These are phyloP conservation scores for Xylaria bambusicola DNA, from an alignment of 495 filamentous ascomycete species.

Conservation along the genomic window DNA sequence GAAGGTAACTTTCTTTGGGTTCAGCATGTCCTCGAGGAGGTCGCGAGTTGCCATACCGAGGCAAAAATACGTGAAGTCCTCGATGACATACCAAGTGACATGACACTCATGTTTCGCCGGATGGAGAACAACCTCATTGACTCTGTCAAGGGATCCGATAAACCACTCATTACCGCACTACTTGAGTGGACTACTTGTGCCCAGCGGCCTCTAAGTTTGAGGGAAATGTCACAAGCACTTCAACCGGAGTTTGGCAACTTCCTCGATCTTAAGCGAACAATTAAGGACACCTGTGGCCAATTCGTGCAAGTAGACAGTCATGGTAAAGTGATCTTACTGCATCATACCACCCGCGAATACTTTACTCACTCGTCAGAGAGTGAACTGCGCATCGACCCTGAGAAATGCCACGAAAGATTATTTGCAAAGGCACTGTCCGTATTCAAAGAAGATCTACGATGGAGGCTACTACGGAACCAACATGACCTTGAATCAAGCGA, in stretches of 20 bases:
- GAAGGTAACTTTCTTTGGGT: constrained; percentile 28
- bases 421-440: constrained; percentile 30
- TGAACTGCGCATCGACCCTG: constrained; percentile 17
- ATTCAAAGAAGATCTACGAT: constrained; percentile 19
- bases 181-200: constrained; percentile 35
- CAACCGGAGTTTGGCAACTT: constrained; percentile 25
- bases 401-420: constrained; percentile 11
- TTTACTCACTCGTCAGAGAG: constrained; percentile 24
- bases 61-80: constrained; percentile 33
- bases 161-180: constrained; percentile 30
- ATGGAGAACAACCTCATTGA: constrained; percentile 35
- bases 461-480: constrained; percentile 21
- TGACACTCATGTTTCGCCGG: constrained; percentile 43
- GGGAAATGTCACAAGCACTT: constrained; percentile 35
- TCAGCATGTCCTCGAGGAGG: constrained; percentile 36
- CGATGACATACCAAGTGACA: constrained; percentile 39
- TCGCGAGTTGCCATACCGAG: constrained; percentile 33
- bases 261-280: constrained; percentile 35
- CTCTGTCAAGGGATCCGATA: constrained; percentile 20
- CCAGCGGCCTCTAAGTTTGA: constrained; percentile 31
- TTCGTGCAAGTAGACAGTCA: constrained; percentile 42
- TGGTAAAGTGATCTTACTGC: constrained; percentile 39
- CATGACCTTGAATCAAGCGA: constrained; percentile 37
- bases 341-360: constrained; percentile 48
- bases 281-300: constrained; percentile 41